Evolutionary conservation across 1,284 basidiomycete species (phyloP), one percentile per base, ranked within the genome.

Genomic region (Ceratorhiza oryzae-sativae): DNA sequence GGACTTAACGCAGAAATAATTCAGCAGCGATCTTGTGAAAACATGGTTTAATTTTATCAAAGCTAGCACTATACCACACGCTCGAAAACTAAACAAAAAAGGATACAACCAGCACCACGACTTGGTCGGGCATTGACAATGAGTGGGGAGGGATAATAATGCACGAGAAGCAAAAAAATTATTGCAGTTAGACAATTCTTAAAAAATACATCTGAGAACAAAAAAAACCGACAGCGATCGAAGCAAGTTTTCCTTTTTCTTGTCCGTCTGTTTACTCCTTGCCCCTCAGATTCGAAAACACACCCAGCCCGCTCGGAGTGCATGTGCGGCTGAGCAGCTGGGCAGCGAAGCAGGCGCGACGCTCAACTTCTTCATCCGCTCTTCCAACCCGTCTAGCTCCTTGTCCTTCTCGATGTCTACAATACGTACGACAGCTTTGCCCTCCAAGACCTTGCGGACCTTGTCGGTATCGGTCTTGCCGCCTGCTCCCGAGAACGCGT

Each of bases 381-480:
- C 63, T 36, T 56, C 51, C 18, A 68, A 25, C 49, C 51, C 51
- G 39, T 56, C 63, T 1, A 68, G 12, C 8, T 30, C 51, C 18
- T 45, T 73, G 34, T 60, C 42, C 34, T 67, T 42, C 12, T 77
- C 90, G 73, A 93, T 82, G 79, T 92, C 91, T 75, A 93, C 91
- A 73, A 92, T 85, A 61, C 83, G 82, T 71, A 93, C 82, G 45
- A 92, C 88, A 0, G 91, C 91, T 74, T 86, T 88, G 63, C 91
- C 91, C 74, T 92, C 91, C 75, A 93, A 82, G 36, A 93, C 89
- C 74, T 84, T 86, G 75, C 87, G 82, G 2, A 93, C 90, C 80
- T 93, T 93, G 73, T 92, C 90, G 70, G 86, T 53, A 81, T 80
- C 48, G n/a, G 48, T 45, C 77, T 77, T 73, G 67, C 32, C 71